Conservation (phyloP, 495 filamentous ascomycete genomes). For the Hypoxylon intermedium region DNA sequence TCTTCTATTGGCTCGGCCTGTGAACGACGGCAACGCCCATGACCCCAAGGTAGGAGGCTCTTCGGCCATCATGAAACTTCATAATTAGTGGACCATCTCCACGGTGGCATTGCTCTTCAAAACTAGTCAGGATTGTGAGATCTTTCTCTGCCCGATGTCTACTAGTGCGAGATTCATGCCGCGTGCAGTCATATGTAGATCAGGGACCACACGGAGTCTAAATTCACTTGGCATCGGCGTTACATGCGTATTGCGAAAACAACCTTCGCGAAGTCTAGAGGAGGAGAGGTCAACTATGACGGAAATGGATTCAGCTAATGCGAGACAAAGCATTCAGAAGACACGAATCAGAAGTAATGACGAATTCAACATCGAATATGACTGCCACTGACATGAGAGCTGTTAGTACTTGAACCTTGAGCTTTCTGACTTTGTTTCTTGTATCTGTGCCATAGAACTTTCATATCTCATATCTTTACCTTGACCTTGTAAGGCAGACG, state of each 20-base stretch:
- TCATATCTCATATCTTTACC: background rate
- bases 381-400: background rate
- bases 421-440: background rate
- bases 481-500: background rate
- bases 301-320: constrained; percentile 11
- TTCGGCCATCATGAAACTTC: background rate
- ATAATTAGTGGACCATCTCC: background rate
- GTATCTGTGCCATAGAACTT: constrained; percentile 1
- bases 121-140: background rate
- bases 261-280: background rate
- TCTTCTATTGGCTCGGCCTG: background rate
- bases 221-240: background rate
- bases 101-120: background rate
- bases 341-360: constrained; percentile 7
- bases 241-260: constrained; percentile 15
- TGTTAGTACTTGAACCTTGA: constrained; percentile 17
- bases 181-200: constrained; percentile 5
- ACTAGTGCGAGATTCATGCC: constrained; percentile 13
- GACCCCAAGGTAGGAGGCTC: background rate
- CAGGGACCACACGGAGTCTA: constrained; percentile 14
- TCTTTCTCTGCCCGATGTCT: background rate
- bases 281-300: constrained; percentile 5
- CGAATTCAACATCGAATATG: constrained; percentile 7
- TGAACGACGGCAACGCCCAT: background rate
- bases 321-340: constrained; percentile 11